Evolutionary conservation across 2,329 filamentous ascomycete species (phyloP), one percentile per base, ranked within the genome.

Genomic region (Rutstroemia sp.): DNA sequence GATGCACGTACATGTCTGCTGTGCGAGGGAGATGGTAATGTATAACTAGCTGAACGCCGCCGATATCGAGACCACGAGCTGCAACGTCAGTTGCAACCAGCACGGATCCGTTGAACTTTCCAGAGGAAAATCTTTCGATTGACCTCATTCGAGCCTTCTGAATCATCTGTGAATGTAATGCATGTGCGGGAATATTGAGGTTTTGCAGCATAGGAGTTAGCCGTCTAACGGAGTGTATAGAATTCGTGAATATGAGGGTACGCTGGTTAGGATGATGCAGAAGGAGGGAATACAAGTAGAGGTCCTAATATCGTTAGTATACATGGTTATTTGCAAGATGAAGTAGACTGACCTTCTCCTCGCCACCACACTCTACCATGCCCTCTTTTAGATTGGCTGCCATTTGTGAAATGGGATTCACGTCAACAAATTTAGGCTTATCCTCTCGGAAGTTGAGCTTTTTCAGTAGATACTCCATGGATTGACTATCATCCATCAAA

Each of bases 91-190:
- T 97, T 3, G 94, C 91, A 17, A 99, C 81, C 2, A 97, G 81
- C 47, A 97, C 87, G 1, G 85, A 81, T 0, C 73, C 67, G 16
- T 72, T 72, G 30, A 76, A 73, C 48, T 81, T 76, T 0, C 83
- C 76, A 2, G 81, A 81, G 1, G 87, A 86, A 73, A 99, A 97
- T 42, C 88, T 87, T 69, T 99, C 94, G 2, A 99, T 81, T 1
- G 90, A 92, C 40, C 92, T 85, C n/a, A 96, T 78, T 46, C 94
- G 90, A 3, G 94, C 92, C 71, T 97, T 97, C 72, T 99, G 94
- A 1, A 85, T 80, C 94, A 99, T 97, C 61, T 91, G 88, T 0
- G 91, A 96, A 72, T 99, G 94, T 0, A 99, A 76, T 0, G 88
- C 84, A 10, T 89, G 76, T 1, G 86, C 87, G 2, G 86, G 84